Evolutionary conservation across 1,284 basidiomycete genomes (phyloP), one percentile per base, ranked within the genome.

Genomic region (Cutaneotrichosporon cutaneum): DNA sequence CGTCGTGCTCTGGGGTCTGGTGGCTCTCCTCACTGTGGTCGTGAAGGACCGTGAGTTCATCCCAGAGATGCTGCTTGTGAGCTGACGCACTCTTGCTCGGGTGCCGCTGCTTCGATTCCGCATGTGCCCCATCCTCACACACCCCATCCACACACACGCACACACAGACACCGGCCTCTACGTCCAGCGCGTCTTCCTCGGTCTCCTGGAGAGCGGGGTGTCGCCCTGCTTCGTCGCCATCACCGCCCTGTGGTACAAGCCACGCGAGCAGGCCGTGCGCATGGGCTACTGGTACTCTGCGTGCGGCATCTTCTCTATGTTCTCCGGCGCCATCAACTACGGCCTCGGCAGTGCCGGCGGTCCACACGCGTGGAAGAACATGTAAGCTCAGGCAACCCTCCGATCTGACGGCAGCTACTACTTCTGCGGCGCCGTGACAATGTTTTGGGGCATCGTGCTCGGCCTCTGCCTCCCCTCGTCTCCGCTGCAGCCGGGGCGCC

Each of bases 211-310:
- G 70, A 74, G 75, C 1, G 75, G 78, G 16, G 82, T 83, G 32
- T 77, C 77, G 0, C 83, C 83, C 0, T 82, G 82, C 1, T 84
- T 84, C 65, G 77, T 84, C 4, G 71, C 79, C 44, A 70, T 84
- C 56, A 83, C 82, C 10, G 71, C 75, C 0, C 68, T 79, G 30
- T 84, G 82, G 82, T 84, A 83, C 72, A 82, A 80, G 61, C 78
- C 77, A 8, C 67, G 72, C 50, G 80, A 81, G 56, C 79, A 77
- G 63, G 74, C 74, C 4, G 70, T 66, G 11, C 58, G 75, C n/a
- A 63, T 79, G 36, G 78, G 80, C 0, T 75, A 82, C 45, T 83
- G 82, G 82, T 83, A 83, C 69, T 80, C 79, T 7, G 81, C 82
- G 11, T 83, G 81, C 0, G 82, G 82, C 2, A 69, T 78, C 30